Conservation (phyloP, 2,329 filamentous ascomycete species). For the Amesomyces nigricolor region DNA sequence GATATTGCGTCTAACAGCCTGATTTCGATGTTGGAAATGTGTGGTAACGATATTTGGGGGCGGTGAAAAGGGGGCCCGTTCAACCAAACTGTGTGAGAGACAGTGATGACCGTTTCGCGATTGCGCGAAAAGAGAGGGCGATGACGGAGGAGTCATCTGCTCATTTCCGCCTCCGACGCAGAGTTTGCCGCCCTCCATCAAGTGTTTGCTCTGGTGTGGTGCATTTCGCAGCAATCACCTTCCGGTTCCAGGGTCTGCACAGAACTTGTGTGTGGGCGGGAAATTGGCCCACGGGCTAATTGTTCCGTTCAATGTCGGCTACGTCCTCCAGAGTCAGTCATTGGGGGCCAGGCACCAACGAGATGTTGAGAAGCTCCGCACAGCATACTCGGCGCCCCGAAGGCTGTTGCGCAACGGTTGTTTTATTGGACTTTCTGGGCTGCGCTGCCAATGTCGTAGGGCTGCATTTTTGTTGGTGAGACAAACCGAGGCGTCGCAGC, state of each 20-base stretch:
- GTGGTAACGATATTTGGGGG: slow-evolving; percentile 30
- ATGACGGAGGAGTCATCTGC: background rate
- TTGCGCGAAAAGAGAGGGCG: background rate
- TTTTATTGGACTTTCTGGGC: too few relatives aligned
- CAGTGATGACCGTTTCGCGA: background rate
- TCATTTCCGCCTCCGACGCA: too few relatives aligned
- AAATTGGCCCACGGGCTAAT: background rate
- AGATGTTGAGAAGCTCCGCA: too few relatives aligned
- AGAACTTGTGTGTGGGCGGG: slow-evolving; percentile 13
- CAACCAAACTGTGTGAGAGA: too few relatives aligned
- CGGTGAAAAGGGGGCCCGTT: slow-evolving; percentile 17
- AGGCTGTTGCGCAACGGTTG: background rate
- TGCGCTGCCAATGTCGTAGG: background rate
- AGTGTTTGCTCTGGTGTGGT: too few relatives aligned
- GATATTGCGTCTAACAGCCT: slow-evolving; percentile 32
- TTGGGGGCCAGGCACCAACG: too few relatives aligned
- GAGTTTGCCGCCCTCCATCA: too few relatives aligned
- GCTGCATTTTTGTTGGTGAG: background rate
- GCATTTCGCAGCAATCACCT: too few relatives aligned
- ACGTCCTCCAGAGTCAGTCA: too few relatives aligned
- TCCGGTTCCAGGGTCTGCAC: background rate
- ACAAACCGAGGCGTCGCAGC: background rate
- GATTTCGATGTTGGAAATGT: slow-evolving; percentile 30
- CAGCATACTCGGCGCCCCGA: background rate
- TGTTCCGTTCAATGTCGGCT: background rate